Evolutionary conservation across 257 asterid genomes (phyloP).

Genomic region (Fraxinus americana): DNA sequence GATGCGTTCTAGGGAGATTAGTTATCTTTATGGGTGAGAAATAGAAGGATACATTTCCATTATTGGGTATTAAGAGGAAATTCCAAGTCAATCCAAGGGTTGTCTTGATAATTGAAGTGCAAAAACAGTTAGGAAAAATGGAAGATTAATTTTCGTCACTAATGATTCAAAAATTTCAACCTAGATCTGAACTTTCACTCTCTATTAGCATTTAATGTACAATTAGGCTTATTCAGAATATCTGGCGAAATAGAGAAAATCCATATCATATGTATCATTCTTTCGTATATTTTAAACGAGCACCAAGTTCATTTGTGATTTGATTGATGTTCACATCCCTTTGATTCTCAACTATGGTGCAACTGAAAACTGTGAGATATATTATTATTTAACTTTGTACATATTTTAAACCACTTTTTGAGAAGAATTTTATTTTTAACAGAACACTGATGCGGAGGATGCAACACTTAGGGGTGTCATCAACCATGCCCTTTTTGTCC

Average conservation of each 20-base stretch:
- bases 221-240: not conserved
- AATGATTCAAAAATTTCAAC: not conserved
- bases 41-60: not conserved
- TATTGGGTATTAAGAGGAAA: not conserved
- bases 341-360: not conserved
- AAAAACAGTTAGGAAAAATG: not conserved
- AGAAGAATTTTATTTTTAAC: not conserved
- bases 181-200: not conserved
- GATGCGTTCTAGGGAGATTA: not conserved
- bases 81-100: not conserved
- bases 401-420: not conserved
- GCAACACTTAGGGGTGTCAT: not conserved
- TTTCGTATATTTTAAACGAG: not conserved
- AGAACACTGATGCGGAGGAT: not conserved
- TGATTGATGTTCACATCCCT: not conserved
- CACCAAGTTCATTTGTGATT: not conserved
- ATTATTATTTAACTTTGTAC: not conserved
- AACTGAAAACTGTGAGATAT: not conserved
- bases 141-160: not conserved
- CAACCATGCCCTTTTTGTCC: not conserved
- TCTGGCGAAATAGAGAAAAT: slow-evolving; percentile 1
- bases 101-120: not conserved
- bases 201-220: not conserved
- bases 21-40: not conserved
- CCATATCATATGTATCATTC: not conserved